A percentile compares a stretch with the other conserved stretches of the same genome.
phyloP scores from a whole-genome alignment of 345 rosid species.

The Citrus sp. region DNA sequence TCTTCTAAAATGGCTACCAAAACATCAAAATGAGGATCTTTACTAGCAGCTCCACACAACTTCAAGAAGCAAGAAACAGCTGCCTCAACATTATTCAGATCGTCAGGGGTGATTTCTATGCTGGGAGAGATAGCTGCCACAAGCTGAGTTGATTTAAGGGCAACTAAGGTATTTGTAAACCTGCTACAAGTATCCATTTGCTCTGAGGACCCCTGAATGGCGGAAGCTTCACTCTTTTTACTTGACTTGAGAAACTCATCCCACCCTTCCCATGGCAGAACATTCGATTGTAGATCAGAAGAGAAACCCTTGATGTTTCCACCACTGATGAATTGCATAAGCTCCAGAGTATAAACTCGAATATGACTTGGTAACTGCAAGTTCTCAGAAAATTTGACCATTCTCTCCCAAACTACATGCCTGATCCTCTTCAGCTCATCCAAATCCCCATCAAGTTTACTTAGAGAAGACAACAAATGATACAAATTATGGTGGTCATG shows the following conservation, averaged over 20 bases:
- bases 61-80: slow-evolving; percentile 71
- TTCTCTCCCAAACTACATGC: slow-evolving; percentile 68
- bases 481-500: slow-evolving; percentile 48
- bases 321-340: slow-evolving; percentile 76
- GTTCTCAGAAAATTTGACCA: slow-evolving; percentile 64
- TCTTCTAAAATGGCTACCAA: slow-evolving; percentile 70
- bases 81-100: slow-evolving; percentile 49
- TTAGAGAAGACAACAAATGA: slow-evolving; percentile 66
- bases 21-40: slow-evolving; percentile 49
- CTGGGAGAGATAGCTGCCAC: slow-evolving; percentile 54
- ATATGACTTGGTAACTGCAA: slow-evolving; percentile 69
- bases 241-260: slow-evolving; percentile 50
- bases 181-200: slow-evolving; percentile 54
- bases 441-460: slow-evolving; percentile 68
- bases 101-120: slow-evolving; percentile 67
- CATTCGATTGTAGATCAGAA: slow-evolving; percentile 46
- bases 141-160: slow-evolving; percentile 88
- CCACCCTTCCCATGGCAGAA: slow-evolving; percentile 85
- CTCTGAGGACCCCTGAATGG: slow-evolving; percentile 37
- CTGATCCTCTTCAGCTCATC: slow-evolving; percentile 70
- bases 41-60: slow-evolving; percentile 48
- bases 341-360: slow-evolving; percentile 77
- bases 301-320: slow-evolving; percentile 56
- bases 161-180: slow-evolving; percentile 74
- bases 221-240: slow-evolving; percentile 38